Conservation (phyloP, 805 yeast genomes). For the Starmerella etchellsii region DNA sequence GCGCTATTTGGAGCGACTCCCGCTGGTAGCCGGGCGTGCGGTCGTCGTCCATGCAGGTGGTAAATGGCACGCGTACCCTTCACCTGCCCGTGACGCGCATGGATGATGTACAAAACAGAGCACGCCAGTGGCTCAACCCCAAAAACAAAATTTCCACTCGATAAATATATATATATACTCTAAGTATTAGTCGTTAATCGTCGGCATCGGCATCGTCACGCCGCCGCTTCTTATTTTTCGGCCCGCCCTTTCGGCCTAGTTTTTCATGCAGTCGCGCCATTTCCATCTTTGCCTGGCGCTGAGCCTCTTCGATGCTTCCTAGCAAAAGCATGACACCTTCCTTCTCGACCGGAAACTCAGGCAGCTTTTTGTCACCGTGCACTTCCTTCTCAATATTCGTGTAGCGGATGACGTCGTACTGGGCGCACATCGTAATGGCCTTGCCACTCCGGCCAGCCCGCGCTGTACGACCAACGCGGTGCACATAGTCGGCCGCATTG, state of each 20-base stretch:
- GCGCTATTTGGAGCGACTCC: conserved; percentile 3
- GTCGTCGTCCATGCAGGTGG: too few relatives aligned
- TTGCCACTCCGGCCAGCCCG: conserved; percentile 93
- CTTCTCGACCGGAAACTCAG: conserved; percentile 68
- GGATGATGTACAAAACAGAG: too few relatives aligned
- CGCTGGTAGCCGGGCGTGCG: too few relatives aligned
- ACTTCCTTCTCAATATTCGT: conserved; percentile 80
- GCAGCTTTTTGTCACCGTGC: conserved; percentile 52
- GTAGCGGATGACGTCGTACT: conserved; percentile 82
- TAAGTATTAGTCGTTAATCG: conserved; percentile 23
- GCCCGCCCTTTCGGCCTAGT: conserved; percentile 25
- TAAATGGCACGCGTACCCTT: too few relatives aligned
- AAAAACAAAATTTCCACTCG: neutral
- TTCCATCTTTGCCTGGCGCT: conserved; percentile 74
- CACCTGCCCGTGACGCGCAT: too few relatives aligned
- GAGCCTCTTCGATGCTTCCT: conserved; percentile 81
- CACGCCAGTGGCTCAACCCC: neutral
- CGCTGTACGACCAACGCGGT: conserved; percentile 93
- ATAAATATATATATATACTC: neutral
- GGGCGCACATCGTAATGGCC: conserved; percentile 79
- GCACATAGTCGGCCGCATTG: conserved; percentile 81
- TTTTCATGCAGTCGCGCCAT: conserved; percentile 54
- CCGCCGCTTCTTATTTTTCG: conserved; percentile 31
- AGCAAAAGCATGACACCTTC: conserved; percentile 65
- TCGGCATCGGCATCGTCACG: conserved; percentile 38